Percentiles rank a stretch among this genome's conserved stretches.
phyloP scores from a whole-genome alignment of 345 rosid species.

The Euphorbia tirucalli region DNA sequence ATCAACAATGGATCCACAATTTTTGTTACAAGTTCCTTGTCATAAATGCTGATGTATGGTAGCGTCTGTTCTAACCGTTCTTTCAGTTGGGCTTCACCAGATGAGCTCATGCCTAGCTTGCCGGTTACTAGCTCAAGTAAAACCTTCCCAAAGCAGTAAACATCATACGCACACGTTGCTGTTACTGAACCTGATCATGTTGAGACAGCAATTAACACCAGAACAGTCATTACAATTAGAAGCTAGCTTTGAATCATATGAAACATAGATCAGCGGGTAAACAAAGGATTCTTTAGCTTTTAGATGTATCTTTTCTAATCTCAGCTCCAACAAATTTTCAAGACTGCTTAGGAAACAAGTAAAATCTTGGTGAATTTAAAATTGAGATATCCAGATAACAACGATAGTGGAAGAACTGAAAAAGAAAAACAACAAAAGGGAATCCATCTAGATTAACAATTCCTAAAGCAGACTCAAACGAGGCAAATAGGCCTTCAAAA shows the following conservation, averaged over 20 bases:
- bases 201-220: conserved; percentile 15
- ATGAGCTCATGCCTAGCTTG: conserved; percentile 75
- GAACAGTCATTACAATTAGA: not conserved
- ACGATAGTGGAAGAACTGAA: not conserved
- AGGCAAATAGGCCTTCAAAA: not conserved
- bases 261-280: not conserved
- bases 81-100: conserved; percentile 53
- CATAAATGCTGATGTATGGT: conserved; percentile 74
- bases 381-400: not conserved
- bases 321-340: not conserved
- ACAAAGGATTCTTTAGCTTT: conserved; percentile 2
- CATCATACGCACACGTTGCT: conserved; percentile 73
- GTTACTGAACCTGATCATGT: conserved; percentile 51
- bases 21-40: conserved; percentile 87
- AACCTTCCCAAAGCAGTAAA: conserved; percentile 94
- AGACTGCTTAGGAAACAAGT: not conserved
- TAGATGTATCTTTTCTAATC: not conserved
- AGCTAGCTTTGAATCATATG: not conserved
- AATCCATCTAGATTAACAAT: not conserved
- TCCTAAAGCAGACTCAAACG: not conserved
- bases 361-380: not conserved
- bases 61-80: conserved; percentile 73
- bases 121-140: conserved; percentile 95
- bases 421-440: too few species aligned
- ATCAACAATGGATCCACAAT: conserved; percentile 85